phyloP scores from a whole-genome alignment of 2,329 filamentous ascomycete genomes.

The Trichothecium roseum region DNA sequence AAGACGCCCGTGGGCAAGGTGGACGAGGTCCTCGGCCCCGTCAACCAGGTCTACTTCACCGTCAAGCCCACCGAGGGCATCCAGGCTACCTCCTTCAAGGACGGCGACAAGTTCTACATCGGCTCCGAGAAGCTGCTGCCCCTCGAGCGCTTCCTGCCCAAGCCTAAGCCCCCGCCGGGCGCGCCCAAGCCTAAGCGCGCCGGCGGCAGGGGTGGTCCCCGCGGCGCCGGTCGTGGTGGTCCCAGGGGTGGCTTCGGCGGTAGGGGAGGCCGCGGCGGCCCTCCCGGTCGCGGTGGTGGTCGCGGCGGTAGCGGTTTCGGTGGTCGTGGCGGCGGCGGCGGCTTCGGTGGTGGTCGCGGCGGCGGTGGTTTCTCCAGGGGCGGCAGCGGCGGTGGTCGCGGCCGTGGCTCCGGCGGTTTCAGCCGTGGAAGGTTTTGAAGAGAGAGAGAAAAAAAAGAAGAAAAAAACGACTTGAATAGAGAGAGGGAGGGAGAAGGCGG shows the following conservation, averaged over 20 bases:
- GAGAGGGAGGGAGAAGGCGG: too few relatives aligned
- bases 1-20: slow-evolving; percentile 95
- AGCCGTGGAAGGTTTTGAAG: slow-evolving; percentile 8
- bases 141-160: slow-evolving; percentile 91
- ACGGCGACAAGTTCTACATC: slow-evolving; percentile 96
- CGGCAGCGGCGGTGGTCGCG: slow-evolving; percentile 11
- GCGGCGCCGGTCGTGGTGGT: slow-evolving; percentile 8
- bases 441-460: slow-evolving; percentile 13
- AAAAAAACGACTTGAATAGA: slow-evolving; percentile 10
- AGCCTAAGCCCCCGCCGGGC: slow-evolving; percentile 67
- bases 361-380: slow-evolving; percentile 19
- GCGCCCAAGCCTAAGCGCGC: slow-evolving; percentile 54
- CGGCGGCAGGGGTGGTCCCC: slow-evolving; percentile 30
- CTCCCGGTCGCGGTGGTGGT: slow-evolving; percentile 9
- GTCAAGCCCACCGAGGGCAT: slow-evolving; percentile 97
- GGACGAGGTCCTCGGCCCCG: slow-evolving; percentile 92
- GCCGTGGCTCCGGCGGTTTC: slow-evolving; percentile 3
- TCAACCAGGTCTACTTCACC: slow-evolving; percentile 98
- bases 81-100: slow-evolving; percentile 87
- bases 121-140: slow-evolving; percentile 89
- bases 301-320: slow-evolving; percentile 9
- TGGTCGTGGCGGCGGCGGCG: slow-evolving; percentile 7
- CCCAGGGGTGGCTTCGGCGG: slow-evolving; percentile 9
- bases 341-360: slow-evolving; percentile 15
- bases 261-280: slow-evolving; percentile 13